Percentiles rank a stretch among this genome's conserved stretches.
phyloP scores from a whole-genome alignment of 2,329 filamentous ascomycete genomes.

The Pestalotiopsis sp. region DNA sequence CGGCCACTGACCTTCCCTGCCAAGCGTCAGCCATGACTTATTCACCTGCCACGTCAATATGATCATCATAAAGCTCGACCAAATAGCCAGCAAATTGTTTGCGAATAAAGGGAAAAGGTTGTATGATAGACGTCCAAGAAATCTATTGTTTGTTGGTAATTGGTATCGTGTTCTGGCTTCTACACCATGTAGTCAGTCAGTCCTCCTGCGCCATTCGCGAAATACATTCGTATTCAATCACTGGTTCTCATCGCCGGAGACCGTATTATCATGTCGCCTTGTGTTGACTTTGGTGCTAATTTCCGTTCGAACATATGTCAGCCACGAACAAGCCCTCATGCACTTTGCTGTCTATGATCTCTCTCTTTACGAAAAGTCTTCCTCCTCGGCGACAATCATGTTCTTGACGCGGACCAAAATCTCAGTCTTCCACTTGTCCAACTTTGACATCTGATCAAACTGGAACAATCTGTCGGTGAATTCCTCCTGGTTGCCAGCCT shows the following conservation, averaged over 20 bases:
- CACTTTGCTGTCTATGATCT: neutral
- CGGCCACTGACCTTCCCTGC: constrained; percentile 5
- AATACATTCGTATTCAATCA: neutral
- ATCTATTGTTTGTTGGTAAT: neutral
- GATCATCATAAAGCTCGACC: too few relatives aligned
- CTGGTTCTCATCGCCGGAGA: neutral
- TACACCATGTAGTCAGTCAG: neutral
- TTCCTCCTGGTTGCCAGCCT: constrained; percentile 75
- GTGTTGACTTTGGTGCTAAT: neutral
- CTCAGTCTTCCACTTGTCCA: constrained; percentile 97
- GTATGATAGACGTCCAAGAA: neutral
- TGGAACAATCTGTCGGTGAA: constrained; percentile 87
- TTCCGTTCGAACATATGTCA: neutral
- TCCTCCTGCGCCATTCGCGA: neutral
- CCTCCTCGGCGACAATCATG: constrained; percentile 61
- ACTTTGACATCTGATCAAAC: constrained; percentile 87
- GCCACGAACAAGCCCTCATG: neutral
- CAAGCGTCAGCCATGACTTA: neutral
- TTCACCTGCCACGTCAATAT: too few relatives aligned
- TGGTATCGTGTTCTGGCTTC: neutral
- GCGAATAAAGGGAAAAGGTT: neutral
- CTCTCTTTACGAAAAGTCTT: constrained; percentile 30
- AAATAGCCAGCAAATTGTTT: too few relatives aligned
- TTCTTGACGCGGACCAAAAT: constrained; percentile 82
- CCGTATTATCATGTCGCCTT: neutral